Evolutionary conservation across 345 rosid species (phyloP), one percentile per base, ranked within the genome.

Genomic region (Rhizophora mangle): DNA sequence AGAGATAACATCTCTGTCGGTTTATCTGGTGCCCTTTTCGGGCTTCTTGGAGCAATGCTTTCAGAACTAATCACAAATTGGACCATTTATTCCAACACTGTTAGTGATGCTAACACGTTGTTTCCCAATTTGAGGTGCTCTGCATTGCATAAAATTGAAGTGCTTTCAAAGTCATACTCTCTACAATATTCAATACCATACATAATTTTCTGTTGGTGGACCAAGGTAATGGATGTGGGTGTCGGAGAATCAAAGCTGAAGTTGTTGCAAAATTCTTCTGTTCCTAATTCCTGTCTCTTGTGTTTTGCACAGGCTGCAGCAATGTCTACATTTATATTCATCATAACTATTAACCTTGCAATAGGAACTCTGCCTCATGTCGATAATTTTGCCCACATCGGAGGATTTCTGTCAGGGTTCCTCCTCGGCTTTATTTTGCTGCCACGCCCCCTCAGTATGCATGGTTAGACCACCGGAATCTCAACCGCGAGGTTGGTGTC

Each of bases 11-110:
- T 76, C 30, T 71, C 75, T 24, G 80, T 76, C 4, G 72, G 80
- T 32, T 72, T 76, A 3, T 76, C 80, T 2, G 75, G 80, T 56
- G 76, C 80, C 21, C 68, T 76, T 43, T 67, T 71, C 20, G 75
- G 80, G 36, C 72, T 76, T 39, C 72, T 76, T 0, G 75, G 80
- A 57, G 75, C 80, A 6, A 76, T 76, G 80, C 75, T 76, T 43
- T 71, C 75, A 18, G 80, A 76, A 57, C 68, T 76, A 16, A 10
- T 76, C 51, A 71, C 75, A 62, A 76, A 76, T 67, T 76, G 75
- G 80, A 71, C 60, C 10, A 61, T 76, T 43, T 76, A 76, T 26
- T 37, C 64, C 21, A 76, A 66, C 64, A 76, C 47, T 72, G 79
- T 71, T 8, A 21, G 64, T 34, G 36, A 55, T 37, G 56, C 19